Evolutionary conservation across 768 basidiomycete species (phyloP).

Genomic region (Serpula lacrymans): DNA sequence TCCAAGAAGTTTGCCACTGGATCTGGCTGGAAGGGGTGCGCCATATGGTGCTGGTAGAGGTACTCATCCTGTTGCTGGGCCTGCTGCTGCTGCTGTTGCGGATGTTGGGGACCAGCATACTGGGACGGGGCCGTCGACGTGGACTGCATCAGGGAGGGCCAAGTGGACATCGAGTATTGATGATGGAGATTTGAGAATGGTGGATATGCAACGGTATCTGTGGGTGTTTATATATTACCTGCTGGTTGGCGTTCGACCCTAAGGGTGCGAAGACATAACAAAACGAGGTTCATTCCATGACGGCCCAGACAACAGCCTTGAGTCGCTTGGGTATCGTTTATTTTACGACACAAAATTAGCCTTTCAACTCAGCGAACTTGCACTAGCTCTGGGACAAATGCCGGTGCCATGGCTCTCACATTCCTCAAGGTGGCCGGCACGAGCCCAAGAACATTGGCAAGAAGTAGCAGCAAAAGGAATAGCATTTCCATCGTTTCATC

Average conservation of each 20-base stretch:
- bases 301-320: slow-evolving; percentile 13
- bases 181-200: slow-evolving; percentile 4
- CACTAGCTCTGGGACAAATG: no score
- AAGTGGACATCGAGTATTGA: not conserved
- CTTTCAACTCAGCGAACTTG: slow-evolving; percentile 26
- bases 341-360: slow-evolving; percentile 19
- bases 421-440: slow-evolving; percentile 4
- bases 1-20: slow-evolving; percentile 26
- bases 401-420: slow-evolving; percentile 9
- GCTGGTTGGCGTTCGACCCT: slow-evolving; percentile 8
- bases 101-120: slow-evolving; percentile 3
- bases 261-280: slow-evolving; percentile 12
- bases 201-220: slow-evolving; percentile 6
- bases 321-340: no score
- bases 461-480: no score
- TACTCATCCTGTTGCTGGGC: slow-evolving; percentile 12
- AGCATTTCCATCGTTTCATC: no score
- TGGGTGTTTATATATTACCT: slow-evolving; percentile 17
- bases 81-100: no score
- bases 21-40: slow-evolving; percentile 16
- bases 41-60: slow-evolving; percentile 15
- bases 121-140: no score
- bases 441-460: no score
- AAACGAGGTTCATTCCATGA: slow-evolving; percentile 17
- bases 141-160: slow-evolving; percentile 11